Evolutionary conservation across 2,329 filamentous ascomycete genomes (phyloP).

Genomic region (Nemania diffusa): DNA sequence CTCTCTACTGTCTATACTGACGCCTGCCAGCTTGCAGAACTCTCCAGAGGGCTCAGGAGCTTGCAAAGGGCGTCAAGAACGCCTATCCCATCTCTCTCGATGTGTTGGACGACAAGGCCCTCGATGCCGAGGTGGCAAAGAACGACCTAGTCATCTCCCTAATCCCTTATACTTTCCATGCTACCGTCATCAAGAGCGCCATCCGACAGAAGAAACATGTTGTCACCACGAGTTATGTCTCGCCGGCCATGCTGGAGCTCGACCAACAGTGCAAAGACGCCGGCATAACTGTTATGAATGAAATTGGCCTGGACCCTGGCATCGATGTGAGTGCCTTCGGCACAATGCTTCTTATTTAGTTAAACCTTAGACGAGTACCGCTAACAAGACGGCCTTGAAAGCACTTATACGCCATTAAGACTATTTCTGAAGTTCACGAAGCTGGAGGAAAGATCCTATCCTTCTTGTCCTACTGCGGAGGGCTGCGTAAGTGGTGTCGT

Average conservation of each 20-base stretch:
- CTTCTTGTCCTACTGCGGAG: conserved; percentile 81
- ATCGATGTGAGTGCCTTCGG: conserved; percentile 55
- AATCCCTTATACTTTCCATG: conserved; percentile 93
- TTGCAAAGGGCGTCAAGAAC: conserved; percentile 77
- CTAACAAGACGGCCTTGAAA: conserved; percentile 12
- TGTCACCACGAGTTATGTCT: conserved; percentile 94
- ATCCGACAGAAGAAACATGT: conserved; percentile 96
- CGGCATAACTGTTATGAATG: conserved; percentile 97
- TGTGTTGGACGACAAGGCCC: conserved; percentile 77
- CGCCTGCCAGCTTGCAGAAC: conserved; percentile 77
- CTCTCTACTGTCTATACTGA: not conserved
- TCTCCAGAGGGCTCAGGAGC: conserved; percentile 78
- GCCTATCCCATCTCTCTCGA: conserved; percentile 84
- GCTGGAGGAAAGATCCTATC: conserved; percentile 84
- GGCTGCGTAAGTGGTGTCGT: conserved; percentile 44
- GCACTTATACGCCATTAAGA: conserved; percentile 76
- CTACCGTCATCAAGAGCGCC: conserved; percentile 88
- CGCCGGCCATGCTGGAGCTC: conserved; percentile 90
- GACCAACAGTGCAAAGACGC: conserved; percentile 85
- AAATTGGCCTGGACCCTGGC: conserved; percentile 82
- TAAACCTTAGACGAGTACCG: not conserved
- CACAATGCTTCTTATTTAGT: not conserved
- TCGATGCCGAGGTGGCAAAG: conserved; percentile 84
- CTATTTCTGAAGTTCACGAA: conserved; percentile 88
- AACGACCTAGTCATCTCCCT: conserved; percentile 82